These are phyloP conservation scores for Alternaria sp. DNA, from an alignment of 2,329 filamentous ascomycete genomes.

Conservation along the genomic window DNA sequence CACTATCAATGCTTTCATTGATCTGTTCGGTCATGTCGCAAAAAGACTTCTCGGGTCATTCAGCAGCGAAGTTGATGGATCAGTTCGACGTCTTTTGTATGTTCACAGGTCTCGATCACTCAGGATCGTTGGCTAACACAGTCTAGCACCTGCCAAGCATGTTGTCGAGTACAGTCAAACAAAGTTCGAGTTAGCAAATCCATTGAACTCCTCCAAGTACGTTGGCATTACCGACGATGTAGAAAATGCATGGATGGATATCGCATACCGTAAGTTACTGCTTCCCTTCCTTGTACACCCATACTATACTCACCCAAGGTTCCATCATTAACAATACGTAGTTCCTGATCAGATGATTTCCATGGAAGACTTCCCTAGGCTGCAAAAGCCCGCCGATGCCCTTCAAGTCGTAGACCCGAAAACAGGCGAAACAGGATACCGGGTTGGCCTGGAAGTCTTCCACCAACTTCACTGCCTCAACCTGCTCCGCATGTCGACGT, in stretches of 20 bases:
- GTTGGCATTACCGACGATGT: conserved; percentile 66
- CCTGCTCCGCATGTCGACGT: conserved; percentile 45
- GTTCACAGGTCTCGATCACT: background rate
- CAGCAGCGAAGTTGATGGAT: conserved; percentile 43
- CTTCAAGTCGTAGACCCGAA: conserved; percentile 65
- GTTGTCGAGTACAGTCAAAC: conserved; percentile 38
- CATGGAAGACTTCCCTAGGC: conserved; percentile 61
- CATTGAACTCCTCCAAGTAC: conserved; percentile 53
- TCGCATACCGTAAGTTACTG: conserved; percentile 56
- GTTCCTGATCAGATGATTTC: conserved; percentile 70
- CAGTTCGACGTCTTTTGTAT: conserved; percentile 44
- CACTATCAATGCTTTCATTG: conserved; percentile 41
- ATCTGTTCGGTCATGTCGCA: conserved; percentile 46
- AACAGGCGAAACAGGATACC: conserved; percentile 66
- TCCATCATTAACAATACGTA: conserved; percentile 31
- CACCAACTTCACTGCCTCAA: conserved; percentile 58
- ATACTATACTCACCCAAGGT: background rate
- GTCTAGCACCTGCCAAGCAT: conserved; percentile 40
- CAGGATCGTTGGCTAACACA: background rate
- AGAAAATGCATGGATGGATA: conserved; percentile 66
- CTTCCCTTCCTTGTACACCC: background rate
- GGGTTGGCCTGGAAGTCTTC: conserved; percentile 68
- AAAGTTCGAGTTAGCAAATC: conserved; percentile 40
- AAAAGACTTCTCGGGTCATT: conserved; percentile 32
- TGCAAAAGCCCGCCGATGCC: conserved; percentile 62